phyloP scores from a whole-genome alignment of 768 basidiomycete species.

The Sistotremastrum niveocremeum region DNA sequence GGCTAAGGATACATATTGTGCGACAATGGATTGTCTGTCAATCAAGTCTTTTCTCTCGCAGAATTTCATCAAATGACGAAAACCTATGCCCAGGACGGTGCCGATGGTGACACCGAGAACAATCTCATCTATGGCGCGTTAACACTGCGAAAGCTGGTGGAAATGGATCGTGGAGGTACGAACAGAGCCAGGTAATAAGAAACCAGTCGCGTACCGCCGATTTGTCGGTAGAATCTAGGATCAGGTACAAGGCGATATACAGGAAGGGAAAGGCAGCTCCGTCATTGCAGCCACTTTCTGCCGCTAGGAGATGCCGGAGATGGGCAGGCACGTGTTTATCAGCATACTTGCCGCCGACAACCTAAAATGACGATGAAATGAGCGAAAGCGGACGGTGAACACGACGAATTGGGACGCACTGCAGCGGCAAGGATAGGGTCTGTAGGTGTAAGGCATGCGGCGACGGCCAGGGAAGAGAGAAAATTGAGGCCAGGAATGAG shows the following conservation, averaged over 20 bases:
- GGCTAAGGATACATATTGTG: constrained; percentile 78
- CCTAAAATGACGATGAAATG: too few species aligned
- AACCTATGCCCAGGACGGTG: constrained; percentile 55
- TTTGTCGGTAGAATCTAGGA: constrained; percentile 45
- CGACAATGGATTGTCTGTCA: constrained; percentile 89
- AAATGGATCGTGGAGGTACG: constrained; percentile 18
- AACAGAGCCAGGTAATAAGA: constrained; percentile 74
- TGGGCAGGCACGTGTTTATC: constrained; percentile 93
- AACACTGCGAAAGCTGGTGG: constrained; percentile 2
- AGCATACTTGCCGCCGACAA: constrained; percentile 91
- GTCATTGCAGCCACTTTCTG: constrained; percentile 90
- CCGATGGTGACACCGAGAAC: constrained; percentile 65
- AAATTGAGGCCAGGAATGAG: constrained; percentile 84
- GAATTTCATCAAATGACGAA: constrained; percentile 88
- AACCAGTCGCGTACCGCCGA: constrained; percentile 80
- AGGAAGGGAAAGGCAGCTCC: constrained; percentile 95
- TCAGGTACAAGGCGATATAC: constrained; percentile 78
- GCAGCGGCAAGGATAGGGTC: constrained; percentile 90
- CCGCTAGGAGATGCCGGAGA: constrained; percentile 49
- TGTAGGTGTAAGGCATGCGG: constrained; percentile 88
- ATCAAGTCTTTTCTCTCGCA: constrained; percentile 78
- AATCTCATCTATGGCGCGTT: constrained; percentile 52
- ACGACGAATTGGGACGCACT: constrained; percentile 20
- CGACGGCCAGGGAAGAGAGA: constrained; percentile 78
- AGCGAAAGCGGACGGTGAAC: not conserved